Percentiles rank a stretch among this genome's conserved stretches.
These are phyloP conservation scores for Solanum raphanifolium DNA, from an alignment of 257 asterid genomes.

Conservation along the genomic window DNA sequence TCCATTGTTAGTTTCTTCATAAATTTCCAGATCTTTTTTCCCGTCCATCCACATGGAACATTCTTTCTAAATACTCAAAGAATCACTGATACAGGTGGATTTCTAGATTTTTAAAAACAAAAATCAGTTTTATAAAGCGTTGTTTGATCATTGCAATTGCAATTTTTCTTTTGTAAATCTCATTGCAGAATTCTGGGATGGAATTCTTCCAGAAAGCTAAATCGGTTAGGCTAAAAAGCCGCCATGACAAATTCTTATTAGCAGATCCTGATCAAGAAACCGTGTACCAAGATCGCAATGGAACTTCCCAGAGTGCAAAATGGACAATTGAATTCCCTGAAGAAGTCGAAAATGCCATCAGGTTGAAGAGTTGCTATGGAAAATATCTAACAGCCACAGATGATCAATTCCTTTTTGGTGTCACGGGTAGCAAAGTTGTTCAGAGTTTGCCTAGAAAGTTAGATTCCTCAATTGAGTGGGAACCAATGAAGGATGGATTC, in stretches of 20 bases:
- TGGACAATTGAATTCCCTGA: conserved; percentile 77
- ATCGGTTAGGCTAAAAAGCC: conserved; percentile 59
- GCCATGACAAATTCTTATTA: conserved; percentile 56
- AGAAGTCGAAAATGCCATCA: conserved; percentile 37
- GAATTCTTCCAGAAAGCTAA: conserved; percentile 60
- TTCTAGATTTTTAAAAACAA: too few species aligned
- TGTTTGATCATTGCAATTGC: not conserved
- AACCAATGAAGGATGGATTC: conserved; percentile 62
- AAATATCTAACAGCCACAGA: conserved; percentile 60
- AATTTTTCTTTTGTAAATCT: not conserved
- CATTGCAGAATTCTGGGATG: conserved; percentile 52
- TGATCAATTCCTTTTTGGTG: conserved; percentile 51
- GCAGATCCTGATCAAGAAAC: conserved; percentile 60
- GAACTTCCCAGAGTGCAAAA: conserved; percentile 29
- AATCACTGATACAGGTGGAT: not conserved
- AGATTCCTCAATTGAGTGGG: conserved; percentile 76
- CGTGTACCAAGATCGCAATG: conserved; percentile 57
- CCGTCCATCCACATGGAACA: not conserved
- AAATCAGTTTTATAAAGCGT: not conserved
- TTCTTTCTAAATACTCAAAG: not conserved
- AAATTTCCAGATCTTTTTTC: not conserved
- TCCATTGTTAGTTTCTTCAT: not conserved
- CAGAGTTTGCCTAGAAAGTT: conserved; percentile 51
- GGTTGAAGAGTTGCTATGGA: conserved; percentile 63
- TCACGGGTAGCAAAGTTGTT: conserved; percentile 56